A percentile compares a stretch with the other conserved stretches of the same genome.
These are phyloP conservation scores for Diatrype stigma DNA, from an alignment of 2,329 filamentous ascomycete species.

Conservation along the genomic window DNA sequence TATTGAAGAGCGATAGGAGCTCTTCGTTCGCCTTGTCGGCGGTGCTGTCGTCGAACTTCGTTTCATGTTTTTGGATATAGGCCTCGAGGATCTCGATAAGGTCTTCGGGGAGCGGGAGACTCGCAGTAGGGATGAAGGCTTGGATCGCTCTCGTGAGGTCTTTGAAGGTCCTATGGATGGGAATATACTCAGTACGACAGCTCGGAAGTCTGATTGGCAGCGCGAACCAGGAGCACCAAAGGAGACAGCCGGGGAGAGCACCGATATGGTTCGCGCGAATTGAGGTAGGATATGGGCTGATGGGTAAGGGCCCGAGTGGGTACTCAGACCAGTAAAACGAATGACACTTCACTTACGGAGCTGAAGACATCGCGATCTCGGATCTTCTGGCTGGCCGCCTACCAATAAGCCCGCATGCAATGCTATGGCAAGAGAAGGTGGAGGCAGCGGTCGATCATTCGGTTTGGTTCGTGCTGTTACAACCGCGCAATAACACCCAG, in stretches of 20 bases:
- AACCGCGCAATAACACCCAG: no score
- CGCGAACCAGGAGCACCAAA: neutral
- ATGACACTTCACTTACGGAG: slow-evolving; percentile 21
- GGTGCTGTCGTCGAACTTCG: slow-evolving; percentile 61
- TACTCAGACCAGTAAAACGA: neutral
- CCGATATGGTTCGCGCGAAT: no score
- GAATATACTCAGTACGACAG: slow-evolving; percentile 10
- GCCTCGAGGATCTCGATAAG: slow-evolving; percentile 57
- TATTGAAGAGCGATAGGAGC: slow-evolving; percentile 62
- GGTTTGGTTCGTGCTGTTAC: no score
- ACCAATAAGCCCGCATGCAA: no score
- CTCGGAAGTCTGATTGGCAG: neutral
- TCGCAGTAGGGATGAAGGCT: slow-evolving; percentile 44
- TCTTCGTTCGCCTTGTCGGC: slow-evolving; percentile 73
- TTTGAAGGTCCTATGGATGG: slow-evolving; percentile 47
- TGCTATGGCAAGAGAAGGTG: no score
- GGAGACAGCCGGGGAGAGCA: no score
- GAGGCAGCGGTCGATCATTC: slow-evolving; percentile 2
- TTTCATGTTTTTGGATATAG: slow-evolving; percentile 63
- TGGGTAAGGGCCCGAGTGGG: neutral
- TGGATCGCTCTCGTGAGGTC: slow-evolving; percentile 57
- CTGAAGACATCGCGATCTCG: slow-evolving; percentile 21
- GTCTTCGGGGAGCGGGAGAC: slow-evolving; percentile 62
- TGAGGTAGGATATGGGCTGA: no score
- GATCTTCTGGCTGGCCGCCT: neutral